Evolutionary conservation across 2,329 filamentous ascomycete genomes (phyloP).

Genomic region (Didymella exigua): DNA sequence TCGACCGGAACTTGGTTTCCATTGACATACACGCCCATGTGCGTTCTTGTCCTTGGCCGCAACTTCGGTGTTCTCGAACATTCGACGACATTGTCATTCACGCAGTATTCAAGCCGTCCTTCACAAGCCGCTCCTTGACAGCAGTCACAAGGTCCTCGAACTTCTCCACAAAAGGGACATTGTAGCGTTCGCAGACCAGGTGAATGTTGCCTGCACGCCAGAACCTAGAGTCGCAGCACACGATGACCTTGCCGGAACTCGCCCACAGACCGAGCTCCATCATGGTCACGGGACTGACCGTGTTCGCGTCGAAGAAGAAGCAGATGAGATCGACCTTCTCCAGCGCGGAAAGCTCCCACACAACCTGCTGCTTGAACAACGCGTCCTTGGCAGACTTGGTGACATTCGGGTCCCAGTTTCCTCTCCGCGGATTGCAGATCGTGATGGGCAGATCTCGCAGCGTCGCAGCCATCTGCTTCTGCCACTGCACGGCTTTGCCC

Average conservation of each 20-base stretch:
- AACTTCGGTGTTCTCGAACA: too few relatives aligned
- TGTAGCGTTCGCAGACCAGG: conserved; percentile 59
- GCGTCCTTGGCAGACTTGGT: conserved; percentile 50
- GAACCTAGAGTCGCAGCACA: conserved; percentile 60
- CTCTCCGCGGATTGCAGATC: conserved; percentile 62
- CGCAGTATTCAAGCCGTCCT: conserved; percentile 35
- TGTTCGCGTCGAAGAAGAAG: conserved; percentile 61
- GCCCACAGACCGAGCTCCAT: conserved; percentile 65
- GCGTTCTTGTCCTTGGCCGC: neutral
- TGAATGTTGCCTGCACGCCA: conserved; percentile 67
- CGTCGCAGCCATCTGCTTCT: conserved; percentile 49
- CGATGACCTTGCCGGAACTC: conserved; percentile 54
- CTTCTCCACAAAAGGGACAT: conserved; percentile 52
- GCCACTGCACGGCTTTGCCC: conserved; percentile 58
- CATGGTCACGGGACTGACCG: conserved; percentile 62
- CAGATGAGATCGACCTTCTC: conserved; percentile 60
- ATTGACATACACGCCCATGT: neutral
- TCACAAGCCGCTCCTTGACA: conserved; percentile 43
- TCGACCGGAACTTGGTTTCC: neutral
- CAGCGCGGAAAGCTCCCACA: conserved; percentile 67
- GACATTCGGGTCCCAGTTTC: conserved; percentile 63
- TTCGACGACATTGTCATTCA: conserved; percentile 22
- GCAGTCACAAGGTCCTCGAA: conserved; percentile 50
- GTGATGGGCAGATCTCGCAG: conserved; percentile 57
- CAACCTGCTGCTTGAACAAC: conserved; percentile 60